phyloP scores from a whole-genome alignment of 768 basidiomycete species.

The Pulveroboletus sp. region DNA sequence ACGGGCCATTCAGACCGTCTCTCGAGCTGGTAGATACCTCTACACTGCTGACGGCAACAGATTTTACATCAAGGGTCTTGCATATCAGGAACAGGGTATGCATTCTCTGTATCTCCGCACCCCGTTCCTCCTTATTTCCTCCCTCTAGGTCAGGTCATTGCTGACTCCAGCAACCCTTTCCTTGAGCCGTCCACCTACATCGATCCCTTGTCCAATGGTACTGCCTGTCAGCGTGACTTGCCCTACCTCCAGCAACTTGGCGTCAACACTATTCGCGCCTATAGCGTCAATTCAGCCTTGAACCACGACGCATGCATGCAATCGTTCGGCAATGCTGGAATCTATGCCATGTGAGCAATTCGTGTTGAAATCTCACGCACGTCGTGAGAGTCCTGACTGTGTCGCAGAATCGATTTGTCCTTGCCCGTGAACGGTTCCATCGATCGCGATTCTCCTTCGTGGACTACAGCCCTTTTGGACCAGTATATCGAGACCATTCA shows the following conservation, averaged over 20 bases:
- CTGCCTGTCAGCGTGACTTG: constrained; percentile 74
- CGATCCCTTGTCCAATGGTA: constrained; percentile 71
- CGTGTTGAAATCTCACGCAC: neutral
- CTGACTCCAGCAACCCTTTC: constrained; percentile 56
- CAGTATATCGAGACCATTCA: constrained; percentile 78
- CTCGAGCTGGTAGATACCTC: constrained; percentile 75
- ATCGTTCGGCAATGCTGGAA: constrained; percentile 70
- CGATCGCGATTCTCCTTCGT: constrained; percentile 66
- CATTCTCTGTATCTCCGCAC: neutral
- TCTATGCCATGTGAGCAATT: constrained; percentile 78
- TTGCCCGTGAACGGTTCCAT: constrained; percentile 86
- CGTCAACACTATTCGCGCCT: constrained; percentile 81
- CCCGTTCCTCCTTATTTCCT: neutral
- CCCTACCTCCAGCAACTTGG: constrained; percentile 72
- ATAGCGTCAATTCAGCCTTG: constrained; percentile 78
- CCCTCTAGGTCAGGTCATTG: constrained; percentile 36
- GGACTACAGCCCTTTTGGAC: constrained; percentile 80
- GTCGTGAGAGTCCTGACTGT: constrained; percentile 7
- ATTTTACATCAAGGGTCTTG: constrained; percentile 87
- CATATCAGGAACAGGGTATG: constrained; percentile 80
- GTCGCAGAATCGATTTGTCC: constrained; percentile 75
- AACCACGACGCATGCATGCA: constrained; percentile 90
- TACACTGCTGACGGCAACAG: constrained; percentile 72
- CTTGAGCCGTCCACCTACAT: constrained; percentile 71
- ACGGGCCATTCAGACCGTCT: constrained; percentile 67